A percentile compares a stretch with the other conserved stretches of the same genome.
These are phyloP conservation scores for Allium cepa DNA, from an alignment of 106 monocot species.

Conservation along the genomic window DNA sequence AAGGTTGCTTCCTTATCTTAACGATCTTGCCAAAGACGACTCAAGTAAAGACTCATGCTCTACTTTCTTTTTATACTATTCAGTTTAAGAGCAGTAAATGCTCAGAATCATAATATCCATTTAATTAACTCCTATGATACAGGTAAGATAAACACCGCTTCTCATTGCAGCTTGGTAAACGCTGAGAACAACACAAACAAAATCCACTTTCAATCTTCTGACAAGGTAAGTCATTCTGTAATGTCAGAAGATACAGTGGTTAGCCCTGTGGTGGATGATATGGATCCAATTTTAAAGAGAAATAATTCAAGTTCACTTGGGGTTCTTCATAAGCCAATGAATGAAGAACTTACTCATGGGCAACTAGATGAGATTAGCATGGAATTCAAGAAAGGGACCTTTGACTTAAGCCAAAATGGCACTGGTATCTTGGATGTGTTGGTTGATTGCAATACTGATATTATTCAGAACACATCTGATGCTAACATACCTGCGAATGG, in stretches of 20 bases:
- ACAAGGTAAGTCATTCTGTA: neutral
- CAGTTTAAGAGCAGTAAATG: neutral
- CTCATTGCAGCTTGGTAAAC: neutral
- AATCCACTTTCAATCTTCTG: neutral
- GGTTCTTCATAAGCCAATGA: too few species aligned
- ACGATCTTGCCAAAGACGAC: slow-evolving; percentile 5
- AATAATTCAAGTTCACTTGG: too few species aligned
- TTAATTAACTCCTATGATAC: neutral
- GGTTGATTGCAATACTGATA: too few species aligned
- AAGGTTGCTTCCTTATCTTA: slow-evolving; percentile 7
- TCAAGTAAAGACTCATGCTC: slow-evolving; percentile 1
- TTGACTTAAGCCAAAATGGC: too few species aligned
- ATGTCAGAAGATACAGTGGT: too few species aligned
- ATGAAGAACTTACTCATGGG: too few species aligned
- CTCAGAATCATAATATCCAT: neutral
- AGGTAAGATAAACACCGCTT: neutral
- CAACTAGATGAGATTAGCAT: too few species aligned
- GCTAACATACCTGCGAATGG: neutral
- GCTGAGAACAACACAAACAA: neutral
- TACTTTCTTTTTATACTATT: neutral
- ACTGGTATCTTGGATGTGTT: too few species aligned
- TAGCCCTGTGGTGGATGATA: too few species aligned
- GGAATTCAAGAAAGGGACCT: too few species aligned
- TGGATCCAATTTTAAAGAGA: too few species aligned
- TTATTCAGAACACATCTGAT: neutral